phyloP scores from a whole-genome alignment of 2,329 filamentous ascomycete species.

The Reticulascus tulasneorum region DNA sequence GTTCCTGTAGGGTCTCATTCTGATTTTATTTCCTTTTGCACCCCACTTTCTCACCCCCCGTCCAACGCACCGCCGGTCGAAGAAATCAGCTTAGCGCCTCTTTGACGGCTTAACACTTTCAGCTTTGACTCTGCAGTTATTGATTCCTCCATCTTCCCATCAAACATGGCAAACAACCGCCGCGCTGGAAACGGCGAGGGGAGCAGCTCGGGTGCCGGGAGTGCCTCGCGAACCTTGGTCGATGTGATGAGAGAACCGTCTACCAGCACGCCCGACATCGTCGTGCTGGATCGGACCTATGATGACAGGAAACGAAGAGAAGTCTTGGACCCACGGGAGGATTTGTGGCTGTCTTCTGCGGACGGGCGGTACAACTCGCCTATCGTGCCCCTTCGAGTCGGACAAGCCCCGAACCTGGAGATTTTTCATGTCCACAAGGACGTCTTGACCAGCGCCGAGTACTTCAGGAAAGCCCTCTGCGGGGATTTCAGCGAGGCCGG shows the following conservation, averaged over 20 bases:
- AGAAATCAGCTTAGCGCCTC: neutral
- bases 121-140: too few relatives aligned
- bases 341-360: slow-evolving; percentile 45
- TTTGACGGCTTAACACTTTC: neutral
- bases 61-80: neutral
- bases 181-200: neutral
- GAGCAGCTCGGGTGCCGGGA: neutral
- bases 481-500: slow-evolving; percentile 43
- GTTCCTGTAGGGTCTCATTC: too few relatives aligned
- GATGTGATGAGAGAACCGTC: slow-evolving; percentile 38
- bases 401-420: slow-evolving; percentile 33
- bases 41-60: neutral
- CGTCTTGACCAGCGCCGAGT: slow-evolving; percentile 41
- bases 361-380: slow-evolving; percentile 44
- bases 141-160: too few relatives aligned
- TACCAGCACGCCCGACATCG: slow-evolving; percentile 29
- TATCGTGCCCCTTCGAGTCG: slow-evolving; percentile 42
- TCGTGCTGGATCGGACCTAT: slow-evolving; percentile 32
- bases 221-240: slow-evolving; percentile 23
- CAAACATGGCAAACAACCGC: neutral
- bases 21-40: neutral
- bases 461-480: slow-evolving; percentile 45
- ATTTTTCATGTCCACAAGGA: slow-evolving; percentile 46
- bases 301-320: slow-evolving; percentile 26
- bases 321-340: slow-evolving; percentile 35